A percentile compares a stretch with the other conserved stretches of the same genome.
Evolutionary conservation across 2,329 filamentous ascomycete species (phyloP).

Genomic region (Hawksworthiomyces lignivorus): DNA sequence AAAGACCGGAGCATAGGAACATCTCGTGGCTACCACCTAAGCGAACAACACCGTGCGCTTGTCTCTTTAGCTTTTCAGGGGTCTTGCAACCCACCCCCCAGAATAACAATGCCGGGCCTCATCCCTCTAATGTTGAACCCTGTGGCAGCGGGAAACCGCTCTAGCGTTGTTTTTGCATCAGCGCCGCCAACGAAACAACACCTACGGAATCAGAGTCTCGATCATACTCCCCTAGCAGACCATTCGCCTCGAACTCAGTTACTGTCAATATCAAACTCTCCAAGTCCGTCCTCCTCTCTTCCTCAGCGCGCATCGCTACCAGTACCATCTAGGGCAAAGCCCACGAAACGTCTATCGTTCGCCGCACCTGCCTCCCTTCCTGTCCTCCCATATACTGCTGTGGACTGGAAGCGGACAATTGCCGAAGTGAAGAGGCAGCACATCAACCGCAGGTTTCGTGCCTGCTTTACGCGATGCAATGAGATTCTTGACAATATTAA

Average conservation of each 20-base stretch:
- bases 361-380: conserved; percentile 7
- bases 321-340: conserved; percentile 7
- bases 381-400: conserved; percentile 33
- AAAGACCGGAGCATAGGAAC: too few species aligned
- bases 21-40: too few species aligned
- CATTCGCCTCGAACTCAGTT: too few species aligned
- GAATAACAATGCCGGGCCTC: conserved; percentile 17
- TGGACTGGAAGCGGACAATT: conserved; percentile 45
- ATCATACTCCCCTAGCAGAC: background rate
- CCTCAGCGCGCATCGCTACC: conserved; percentile 10
- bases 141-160: conserved; percentile 10
- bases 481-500: conserved; percentile 44
- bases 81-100: too few species aligned
- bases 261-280: background rate
- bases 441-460: conserved; percentile 40
- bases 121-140: conserved; percentile 17
- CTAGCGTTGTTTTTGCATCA: conserved; percentile 10
- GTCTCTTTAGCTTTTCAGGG: too few species aligned
- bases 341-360: conserved; percentile 18
- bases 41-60: too few species aligned
- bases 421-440: conserved; percentile 48
- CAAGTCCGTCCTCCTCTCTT: background rate
- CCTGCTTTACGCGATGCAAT: conserved; percentile 44
- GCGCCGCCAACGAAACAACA: background rate
- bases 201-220: conserved; percentile 8